Evolutionary conservation across 306 rosid species (phyloP), one percentile per base, ranked within the genome.

Genomic region (Corylus heterophylla): DNA sequence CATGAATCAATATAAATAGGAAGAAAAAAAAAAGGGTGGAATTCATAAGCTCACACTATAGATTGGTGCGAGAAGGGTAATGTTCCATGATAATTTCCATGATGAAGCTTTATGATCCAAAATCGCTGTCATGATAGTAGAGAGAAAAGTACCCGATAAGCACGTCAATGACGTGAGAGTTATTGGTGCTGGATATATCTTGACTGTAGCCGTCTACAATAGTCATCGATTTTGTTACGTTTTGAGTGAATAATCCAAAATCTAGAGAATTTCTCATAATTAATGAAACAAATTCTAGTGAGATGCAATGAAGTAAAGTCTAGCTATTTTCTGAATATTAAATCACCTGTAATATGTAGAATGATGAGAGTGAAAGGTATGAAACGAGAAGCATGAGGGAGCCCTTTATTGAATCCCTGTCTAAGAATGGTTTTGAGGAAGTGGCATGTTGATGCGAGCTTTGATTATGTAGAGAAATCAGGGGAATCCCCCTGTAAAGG

Each of bases 61-160:
- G 5, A 79, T 1, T 17, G 83, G 70, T 69, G 77, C 86, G 70
- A 83, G 74, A 62, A 83, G 71, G 10, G 83, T 54, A 27, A 59
- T 76, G 71, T 83, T 39, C 81, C 81, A 70, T 79, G 86, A 69
- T 54, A 79, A 54, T 45, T 5, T 79, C 81, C 78, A 79, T n/a
- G 81, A 79, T 4, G 80, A 59, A 8, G 83, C 75, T 79, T 75
- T 63, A 35, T 75, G 86, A 54, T 83, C 83, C 9, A 71, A 10
- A 74, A 83, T 50, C 13, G 20, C 78, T 12, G 74, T 9, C 73
- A 78, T 48, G 56, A 83, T 74, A 13, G 62, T 54, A 37, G 86
- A 50, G 75, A 83, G 83, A 4, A 83, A 4, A 44, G 81, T 66
- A 3, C 71, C 78, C 52, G 83, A 70, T 61, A 79, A 71, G 81